Evolutionary conservation across 1,284 basidiomycete genomes (phyloP).

Genomic region (Vanrija sp.): DNA sequence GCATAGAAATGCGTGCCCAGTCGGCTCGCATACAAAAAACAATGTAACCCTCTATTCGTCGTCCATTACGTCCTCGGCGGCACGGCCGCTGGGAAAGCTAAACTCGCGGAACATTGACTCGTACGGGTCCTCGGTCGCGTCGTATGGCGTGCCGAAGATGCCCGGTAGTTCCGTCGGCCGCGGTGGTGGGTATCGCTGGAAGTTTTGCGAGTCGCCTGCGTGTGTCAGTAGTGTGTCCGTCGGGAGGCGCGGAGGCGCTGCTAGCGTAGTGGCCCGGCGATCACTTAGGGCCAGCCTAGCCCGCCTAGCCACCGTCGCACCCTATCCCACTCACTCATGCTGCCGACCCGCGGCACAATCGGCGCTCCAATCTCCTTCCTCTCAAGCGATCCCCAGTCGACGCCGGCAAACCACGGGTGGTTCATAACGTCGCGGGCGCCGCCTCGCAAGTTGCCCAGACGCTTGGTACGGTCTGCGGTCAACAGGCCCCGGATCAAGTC

Average conservation of each 20-base stretch:
- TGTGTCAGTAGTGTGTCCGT: neutral
- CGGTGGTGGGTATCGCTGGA: conserved; percentile 49
- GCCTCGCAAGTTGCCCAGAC: conserved; percentile 52
- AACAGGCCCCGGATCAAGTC: conserved; percentile 52
- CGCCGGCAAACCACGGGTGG: conserved; percentile 53
- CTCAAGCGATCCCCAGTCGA: conserved; percentile 52
- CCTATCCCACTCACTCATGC: conserved; percentile 42
- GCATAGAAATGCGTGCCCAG: too few relatives aligned
- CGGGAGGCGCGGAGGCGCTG: too few relatives aligned
- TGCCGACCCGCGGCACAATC: conserved; percentile 51
- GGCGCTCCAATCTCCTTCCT: conserved; percentile 52
- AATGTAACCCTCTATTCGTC: too few relatives aligned
- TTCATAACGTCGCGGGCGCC: conserved; percentile 53
- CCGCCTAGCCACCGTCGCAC: neutral
- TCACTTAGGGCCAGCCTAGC: too few relatives aligned
- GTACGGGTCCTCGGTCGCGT: conserved; percentile 39
- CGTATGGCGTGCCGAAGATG: conserved; percentile 44
- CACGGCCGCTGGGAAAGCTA: conserved; percentile 19
- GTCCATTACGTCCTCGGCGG: too few relatives aligned
- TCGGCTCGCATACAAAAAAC: too few relatives aligned
- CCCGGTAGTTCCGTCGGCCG: conserved; percentile 48
- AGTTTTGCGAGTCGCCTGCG: conserved; percentile 50
- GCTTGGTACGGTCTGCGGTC: conserved; percentile 50
- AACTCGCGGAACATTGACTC: conserved; percentile 43
- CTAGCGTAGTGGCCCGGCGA: too few relatives aligned